Evolutionary conservation across 768 basidiomycete genomes (phyloP), one percentile per base, ranked within the genome.

Genomic region (Pulveroboletus sp.): DNA sequence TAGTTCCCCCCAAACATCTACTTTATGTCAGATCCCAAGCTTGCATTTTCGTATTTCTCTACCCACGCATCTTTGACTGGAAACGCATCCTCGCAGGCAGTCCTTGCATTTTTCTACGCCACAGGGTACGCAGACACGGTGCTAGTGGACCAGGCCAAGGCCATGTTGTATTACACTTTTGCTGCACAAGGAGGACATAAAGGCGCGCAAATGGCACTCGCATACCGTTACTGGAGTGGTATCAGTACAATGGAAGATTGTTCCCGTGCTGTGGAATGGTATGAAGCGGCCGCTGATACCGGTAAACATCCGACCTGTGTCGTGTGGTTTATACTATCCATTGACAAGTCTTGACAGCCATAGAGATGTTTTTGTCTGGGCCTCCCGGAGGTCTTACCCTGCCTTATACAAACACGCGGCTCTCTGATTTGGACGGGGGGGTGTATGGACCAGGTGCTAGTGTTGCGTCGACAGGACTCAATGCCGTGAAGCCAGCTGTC

Each of bases 361-460:
- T 96, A 78, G 77, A 74, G 5, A 80, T 79, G 48, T 96, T 88
- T 66, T 62, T 83, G 33, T 77, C 86, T 2, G 95, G 96, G 8
- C 93, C 96, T 21, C 92, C 93, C 4, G 94, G 93, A 6, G 96
- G 96, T 5, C 76, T 82, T 9, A 89, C 89, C 0, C 73, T 99
- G 3, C 90, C 93, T 0, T 81, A 88, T 42, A 85, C 88, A 0
- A 75, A 89, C 15, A 86, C 89, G 0, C 77, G 85, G 6, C 72
- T 98, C 3, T 95, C 94, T 2, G 96, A 98, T 68, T 76, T 95
- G 5, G 82, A 75, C 8, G 96, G 95, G 14, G 96, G 96, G 6
- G 81, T 90, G n/a, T 98, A 87, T 63, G 96, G 96, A 3, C 88
- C 89, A 14, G 93, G 95, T 42, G 92, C 95, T 3, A 94, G 92